Conservation (phyloP, 179 eudicot genomes). For the Beta lomatogona region DNA sequence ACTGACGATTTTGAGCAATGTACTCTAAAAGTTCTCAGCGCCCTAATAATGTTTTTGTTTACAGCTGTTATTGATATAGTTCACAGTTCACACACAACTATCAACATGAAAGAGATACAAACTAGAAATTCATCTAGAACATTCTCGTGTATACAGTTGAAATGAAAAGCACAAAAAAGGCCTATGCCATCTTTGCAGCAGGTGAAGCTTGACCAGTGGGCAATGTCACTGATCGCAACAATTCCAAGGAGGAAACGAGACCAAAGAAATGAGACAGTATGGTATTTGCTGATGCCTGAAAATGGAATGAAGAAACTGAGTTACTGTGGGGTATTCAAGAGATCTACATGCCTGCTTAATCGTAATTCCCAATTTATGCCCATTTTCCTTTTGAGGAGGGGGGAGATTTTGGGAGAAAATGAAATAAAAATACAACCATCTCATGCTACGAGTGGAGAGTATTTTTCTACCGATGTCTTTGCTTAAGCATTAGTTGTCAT, state of each 20-base stretch:
- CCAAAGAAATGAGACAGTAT: constrained; percentile 91
- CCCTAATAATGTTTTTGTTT: constrained; percentile 7
- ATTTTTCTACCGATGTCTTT: too few species aligned
- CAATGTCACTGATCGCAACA: constrained; percentile 81
- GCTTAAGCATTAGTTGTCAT: too few species aligned
- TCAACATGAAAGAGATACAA: constrained; percentile 18
- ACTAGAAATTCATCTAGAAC: constrained; percentile 1
- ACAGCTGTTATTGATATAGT: constrained; percentile 21
- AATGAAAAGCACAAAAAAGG: constrained; percentile 11
- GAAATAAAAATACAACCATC: too few species aligned
- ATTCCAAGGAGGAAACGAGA: constrained; percentile 75
- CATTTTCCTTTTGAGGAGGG: not conserved
- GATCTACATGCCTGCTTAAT: not conserved
- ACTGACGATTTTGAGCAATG: not conserved
- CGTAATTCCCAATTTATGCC: not conserved
- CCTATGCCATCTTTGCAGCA: constrained; percentile 49
- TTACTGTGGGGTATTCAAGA: not conserved
- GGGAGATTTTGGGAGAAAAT: not conserved
- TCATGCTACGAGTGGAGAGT: too few species aligned
- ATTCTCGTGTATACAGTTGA: not conserved
- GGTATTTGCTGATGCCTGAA: constrained; percentile 95
- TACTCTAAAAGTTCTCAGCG: not conserved
- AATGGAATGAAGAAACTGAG: not conserved
- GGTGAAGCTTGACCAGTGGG: constrained; percentile 57
- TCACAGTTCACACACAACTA: constrained; percentile 6